phyloP scores from a whole-genome alignment of 2,329 filamentous ascomycete genomes.

The Aureobasidium vineae region DNA sequence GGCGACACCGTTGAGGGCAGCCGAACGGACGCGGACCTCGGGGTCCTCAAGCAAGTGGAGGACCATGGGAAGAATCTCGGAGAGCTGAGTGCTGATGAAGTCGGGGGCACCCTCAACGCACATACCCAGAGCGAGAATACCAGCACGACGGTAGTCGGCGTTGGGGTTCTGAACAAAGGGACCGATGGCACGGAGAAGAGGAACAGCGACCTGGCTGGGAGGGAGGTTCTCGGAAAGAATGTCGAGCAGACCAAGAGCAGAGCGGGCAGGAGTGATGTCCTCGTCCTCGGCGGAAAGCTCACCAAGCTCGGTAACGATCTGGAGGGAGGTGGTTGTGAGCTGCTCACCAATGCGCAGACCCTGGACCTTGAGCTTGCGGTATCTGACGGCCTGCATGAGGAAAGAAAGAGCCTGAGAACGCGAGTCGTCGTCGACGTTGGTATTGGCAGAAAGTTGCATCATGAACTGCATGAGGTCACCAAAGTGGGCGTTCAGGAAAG shows the following conservation, averaged over 20 bases:
- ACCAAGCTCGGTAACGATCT: slow-evolving; percentile 86
- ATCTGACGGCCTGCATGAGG: slow-evolving; percentile 87
- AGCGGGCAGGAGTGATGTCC: slow-evolving; percentile 79
- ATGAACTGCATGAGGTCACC: slow-evolving; percentile 91
- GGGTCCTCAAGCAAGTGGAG: slow-evolving; percentile 79
- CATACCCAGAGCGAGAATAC: slow-evolving; percentile 87
- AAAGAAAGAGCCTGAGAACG: slow-evolving; percentile 89
- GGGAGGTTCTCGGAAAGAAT: slow-evolving; percentile 85
- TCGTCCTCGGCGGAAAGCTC: slow-evolving; percentile 71
- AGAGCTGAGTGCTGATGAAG: slow-evolving; percentile 91
- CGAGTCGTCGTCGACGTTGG: slow-evolving; percentile 75
- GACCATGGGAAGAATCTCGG: slow-evolving; percentile 79
- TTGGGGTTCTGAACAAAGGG: slow-evolving; percentile 73
- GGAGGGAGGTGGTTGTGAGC: slow-evolving; percentile 81
- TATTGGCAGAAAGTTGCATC: slow-evolving; percentile 79
- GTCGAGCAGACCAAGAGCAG: slow-evolving; percentile 83
- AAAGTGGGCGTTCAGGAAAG: slow-evolving; percentile 79
- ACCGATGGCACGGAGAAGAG: slow-evolving; percentile 81
- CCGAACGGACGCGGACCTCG: slow-evolving; percentile 80
- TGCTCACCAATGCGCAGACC: slow-evolving; percentile 81
- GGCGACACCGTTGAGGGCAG: slow-evolving; percentile 82
- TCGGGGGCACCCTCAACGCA: slow-evolving; percentile 96
- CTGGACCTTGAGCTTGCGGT: slow-evolving; percentile 94
- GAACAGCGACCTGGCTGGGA: slow-evolving; percentile 90
- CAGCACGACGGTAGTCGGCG: slow-evolving; percentile 79